Evolutionary conservation across 352 stramenopile species (phyloP), one percentile per base, ranked within the genome.

Genomic region (Pythium coloratum): DNA sequence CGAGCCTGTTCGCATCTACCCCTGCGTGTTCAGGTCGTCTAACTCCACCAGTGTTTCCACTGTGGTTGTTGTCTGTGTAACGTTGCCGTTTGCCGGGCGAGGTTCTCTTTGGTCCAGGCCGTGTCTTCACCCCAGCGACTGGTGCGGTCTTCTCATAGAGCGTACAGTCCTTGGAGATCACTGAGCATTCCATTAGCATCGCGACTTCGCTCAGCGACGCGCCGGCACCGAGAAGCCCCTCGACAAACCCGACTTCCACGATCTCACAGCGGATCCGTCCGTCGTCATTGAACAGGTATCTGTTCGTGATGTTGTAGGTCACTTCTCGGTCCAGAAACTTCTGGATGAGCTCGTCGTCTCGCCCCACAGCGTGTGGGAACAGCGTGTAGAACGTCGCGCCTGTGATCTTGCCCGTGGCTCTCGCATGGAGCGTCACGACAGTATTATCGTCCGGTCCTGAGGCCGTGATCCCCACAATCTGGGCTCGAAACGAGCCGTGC

Each of bases 381-480:
- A 71, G 30, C 30, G 53, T 66, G 53, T 59, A 59, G 51, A 71
- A 71, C 40, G 64, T 71, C 50, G 64, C 58, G 30, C 57, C 58
- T 1, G 57, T 71, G 58, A 71, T 71, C 44, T 61, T 66, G 38
- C 58, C 64, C 12, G 50, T 57, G 1, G 64, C 64, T 9, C 12
- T 46, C 10, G 64, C 57, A 12, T 62, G 47, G 26, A 71, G 58
- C 49, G 55, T 62, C 6, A 71, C 58, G 18, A 71, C 58, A 6
- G 64, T 44, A 26, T 66, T 58, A 1, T 62, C 57, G 30, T 62
- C 38, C 3, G 44, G 20, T 18, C 64, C 64, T 16, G 56, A 56
- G 1, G 49, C 47, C 26, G 55, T 46, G 24, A 71, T 61, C 1
- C 38, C n/a, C 5, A 36, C 2, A n/a, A 72, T 51, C 0, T 30